These are phyloP conservation scores for Sporothrix protearum DNA, from an alignment of 2,329 filamentous ascomycete genomes.

Conservation along the genomic window DNA sequence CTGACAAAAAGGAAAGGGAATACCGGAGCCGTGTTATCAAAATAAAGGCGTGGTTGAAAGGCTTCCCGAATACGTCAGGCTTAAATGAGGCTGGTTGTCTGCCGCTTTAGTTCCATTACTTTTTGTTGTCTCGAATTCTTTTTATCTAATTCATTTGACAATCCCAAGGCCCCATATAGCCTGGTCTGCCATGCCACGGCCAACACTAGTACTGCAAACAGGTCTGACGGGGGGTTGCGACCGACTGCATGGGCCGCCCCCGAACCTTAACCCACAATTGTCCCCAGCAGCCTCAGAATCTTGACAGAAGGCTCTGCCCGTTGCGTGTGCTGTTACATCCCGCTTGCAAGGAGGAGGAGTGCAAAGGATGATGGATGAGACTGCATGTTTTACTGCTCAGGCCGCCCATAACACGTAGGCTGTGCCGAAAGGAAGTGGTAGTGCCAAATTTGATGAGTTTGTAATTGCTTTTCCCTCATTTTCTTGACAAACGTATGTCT, in stretches of 20 bases:
- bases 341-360: slow-evolving; percentile 9
- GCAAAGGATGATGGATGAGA: neutral
- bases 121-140: neutral
- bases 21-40: neutral
- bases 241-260: neutral
- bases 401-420: slow-evolving; percentile 2
- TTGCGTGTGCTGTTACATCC: slow-evolving; percentile 19
- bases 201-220: slow-evolving; percentile 9
- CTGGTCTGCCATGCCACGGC: neutral
- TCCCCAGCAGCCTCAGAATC: slow-evolving; percentile 17
- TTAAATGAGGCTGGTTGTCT: neutral
- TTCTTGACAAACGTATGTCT: neutral
- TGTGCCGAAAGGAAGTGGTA: neutral
- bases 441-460: neutral
- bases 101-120: neutral
- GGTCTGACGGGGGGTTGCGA: neutral
- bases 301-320: slow-evolving; percentile 20
- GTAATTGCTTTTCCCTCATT: neutral
- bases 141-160: neutral
- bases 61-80: neutral
- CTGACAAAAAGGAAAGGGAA: neutral
- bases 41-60: neutral
- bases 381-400: neutral
- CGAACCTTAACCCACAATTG: slow-evolving; percentile 1
- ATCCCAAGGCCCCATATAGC: neutral